Evolutionary conservation across 1,139 yeast species (phyloP), one percentile per base, ranked within the genome.

Genomic region (Candida gigantensis): DNA sequence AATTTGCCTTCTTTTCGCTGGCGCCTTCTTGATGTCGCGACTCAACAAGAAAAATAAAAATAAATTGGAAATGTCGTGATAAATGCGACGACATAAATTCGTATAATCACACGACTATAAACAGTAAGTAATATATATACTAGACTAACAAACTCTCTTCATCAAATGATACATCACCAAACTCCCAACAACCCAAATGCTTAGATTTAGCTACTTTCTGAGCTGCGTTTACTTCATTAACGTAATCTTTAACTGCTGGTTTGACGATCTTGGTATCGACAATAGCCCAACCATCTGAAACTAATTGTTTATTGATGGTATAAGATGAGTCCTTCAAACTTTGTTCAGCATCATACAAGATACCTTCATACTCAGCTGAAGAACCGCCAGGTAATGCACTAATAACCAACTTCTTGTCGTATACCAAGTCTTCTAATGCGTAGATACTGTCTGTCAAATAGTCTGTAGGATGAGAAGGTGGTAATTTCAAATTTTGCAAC

Each of bases 171-270:
- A 84, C 77, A 53, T 84, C 92, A 35, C 95, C 95, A 50, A 79
- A 82, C 58, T 83, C 83, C 94, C 94, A 85, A 52, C 88, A 83
- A 8, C 94, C 94, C 28, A 65, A 57, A 43, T 79, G 84, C 28
- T 57, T 62, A 7, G 60, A 43, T 54, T 72, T 78, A 21, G 92
- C 92, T 12, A 47, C 39, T 25, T 51, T 46, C 55, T 79, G 80
- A 8, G 62, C 68, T 28, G 53, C 50, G 41, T 72, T 53, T 32
- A 82, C 57, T 29, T 60, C 72, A 16, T 58, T 55, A 42, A 68
- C 68, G 33, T 64, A 60, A 25, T 58, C 61, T 35, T 60, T 61
- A 36, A 68, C 62, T 7, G 65, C 51, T 4, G 58, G 58, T 24
- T 68, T 71, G 11, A 62, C 57, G 2, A 24, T 24, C 31, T 56